Evolutionary conservation across 2,329 filamentous ascomycete genomes (phyloP), one percentile per base, ranked within the genome.

Genomic region (Beauveria caledonica): DNA sequence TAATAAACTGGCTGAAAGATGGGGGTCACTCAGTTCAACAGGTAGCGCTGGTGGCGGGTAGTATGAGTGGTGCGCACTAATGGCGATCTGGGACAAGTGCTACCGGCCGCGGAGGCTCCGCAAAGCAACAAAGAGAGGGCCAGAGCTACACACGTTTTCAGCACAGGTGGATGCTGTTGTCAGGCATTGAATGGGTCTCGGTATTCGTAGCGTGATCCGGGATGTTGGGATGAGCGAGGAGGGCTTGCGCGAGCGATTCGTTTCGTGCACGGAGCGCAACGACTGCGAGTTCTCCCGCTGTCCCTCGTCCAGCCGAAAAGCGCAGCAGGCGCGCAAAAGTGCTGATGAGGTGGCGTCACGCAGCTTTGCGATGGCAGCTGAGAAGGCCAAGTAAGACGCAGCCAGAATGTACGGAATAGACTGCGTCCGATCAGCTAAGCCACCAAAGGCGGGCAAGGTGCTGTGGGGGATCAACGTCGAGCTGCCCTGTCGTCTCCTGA

Each of bases 71-170:
- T 36, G 15, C 10, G 42, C 45, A 58, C 55, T 59, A 45, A 59
- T 59, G 57, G 57, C 57, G 57, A 59, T 59, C 57, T 59, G 57
- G 57, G 57, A 59, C 57, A 59, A 59, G 52, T 52, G 57, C 57
- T 59, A 46, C 57, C 57, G 57, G 57, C 48, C 46, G 45, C 39
- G 40, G 45, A 40, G 57, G 46, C 21, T 59, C 57, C 57, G 48
- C 57, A 36, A 36, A 15, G 33, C 10, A 59, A 25, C 25, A 25
- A 36, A 45, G 15, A 58, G 19, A 59, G 57, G 36, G 57, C 57
- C 46, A 51, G 39, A 50, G n/a, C 33, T 36, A 29, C 8, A 5
- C 48, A 27, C 42, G 27, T 25, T 57, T 57, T 49, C 44, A 59
- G 55, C 55, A 36, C 55, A 19, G 36, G 55, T 58, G 55, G 55